Evolutionary conservation across 2,329 filamentous ascomycete genomes (phyloP), one percentile per base, ranked within the genome.

Genomic region (Cucurbitaria berberidis): DNA sequence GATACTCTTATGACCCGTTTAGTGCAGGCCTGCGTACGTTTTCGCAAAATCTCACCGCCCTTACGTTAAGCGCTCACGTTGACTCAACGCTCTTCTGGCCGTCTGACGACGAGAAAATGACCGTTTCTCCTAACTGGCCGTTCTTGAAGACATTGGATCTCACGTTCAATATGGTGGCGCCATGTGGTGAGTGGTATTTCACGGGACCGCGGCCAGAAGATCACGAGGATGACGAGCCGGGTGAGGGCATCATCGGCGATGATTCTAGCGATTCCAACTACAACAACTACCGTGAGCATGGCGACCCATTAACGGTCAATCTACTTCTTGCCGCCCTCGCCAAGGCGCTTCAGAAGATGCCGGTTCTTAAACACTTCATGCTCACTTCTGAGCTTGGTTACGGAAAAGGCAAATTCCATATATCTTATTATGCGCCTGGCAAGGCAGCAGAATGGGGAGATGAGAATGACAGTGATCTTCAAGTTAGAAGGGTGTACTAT

Each of bases 1-100:
- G 45, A 6, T 36, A 19, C 24, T 26, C 42, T 10, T 45, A 49
- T 42, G 53, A 59, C 35, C 51, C 59, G 2, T 53, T 62, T 38
- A 62, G 56, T 40, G 35, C 53, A 15, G 36, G 51, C 29, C 42
- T 60, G 2, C 59, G 51, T 34, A 44, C 39, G 13, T 48, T 62
- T 18, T 57, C 56, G 10, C 44, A 51, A 35, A 32, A 40, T 24
- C 56, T 62, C 39, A 59, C 48, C 16, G 51, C 38, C 19, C 27
- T 62, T 35, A 49, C 50, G 3, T 30, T 62, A 10, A 48, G 46
- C 11, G 55, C 45, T 11, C 32, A 50, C 5, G 45, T 58, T 42
- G 53, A 62, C 43, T 38, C 42, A 0, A 57, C 57, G 3, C 41
- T 63, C n/a, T 63, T 63, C 43, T 63, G 52, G 57, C 60, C 60